These are phyloP conservation scores for Chalciporus chontae DNA, from an alignment of 768 basidiomycete species.

Conservation along the genomic window DNA sequence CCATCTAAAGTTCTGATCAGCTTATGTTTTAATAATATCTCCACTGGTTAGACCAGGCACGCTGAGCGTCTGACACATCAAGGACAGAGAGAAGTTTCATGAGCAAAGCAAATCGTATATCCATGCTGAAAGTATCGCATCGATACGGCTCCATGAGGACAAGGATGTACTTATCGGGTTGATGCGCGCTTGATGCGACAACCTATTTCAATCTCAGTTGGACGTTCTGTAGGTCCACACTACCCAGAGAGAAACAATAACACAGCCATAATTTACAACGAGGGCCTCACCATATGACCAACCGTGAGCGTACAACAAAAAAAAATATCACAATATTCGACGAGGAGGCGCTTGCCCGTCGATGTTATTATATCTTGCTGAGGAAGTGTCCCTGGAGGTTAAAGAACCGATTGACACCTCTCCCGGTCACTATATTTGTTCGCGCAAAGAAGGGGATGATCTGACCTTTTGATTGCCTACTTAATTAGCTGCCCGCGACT, in stretches of 20 bases:
- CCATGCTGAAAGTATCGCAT: not conserved
- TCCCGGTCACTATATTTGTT: not conserved
- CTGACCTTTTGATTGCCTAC: not conserved
- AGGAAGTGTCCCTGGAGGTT: not conserved
- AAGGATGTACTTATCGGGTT: not conserved
- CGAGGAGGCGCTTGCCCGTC: not conserved
- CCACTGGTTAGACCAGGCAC: not conserved
- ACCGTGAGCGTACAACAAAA: not conserved
- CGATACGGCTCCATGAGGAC: not conserved
- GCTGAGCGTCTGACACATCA: not conserved
- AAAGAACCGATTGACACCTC: not conserved
- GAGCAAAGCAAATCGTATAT: not conserved
- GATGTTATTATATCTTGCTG: not conserved
- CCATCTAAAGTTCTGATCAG: not conserved
- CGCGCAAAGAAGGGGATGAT: not conserved
- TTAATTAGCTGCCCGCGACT: not conserved
- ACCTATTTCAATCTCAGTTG: slow-evolving; percentile 1
- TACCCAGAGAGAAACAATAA: not conserved
- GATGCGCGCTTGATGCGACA: not conserved
- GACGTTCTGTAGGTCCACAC: slow-evolving; percentile 3
- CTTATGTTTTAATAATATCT: not conserved
- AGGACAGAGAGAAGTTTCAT: not conserved
- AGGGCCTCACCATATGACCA: not conserved
- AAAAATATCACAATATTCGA: not conserved
- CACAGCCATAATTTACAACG: not conserved